Base-by-base conservation (phyloP, 2,329 filamentous ascomycete genomes). In the Verticillium longisporum region DNA sequence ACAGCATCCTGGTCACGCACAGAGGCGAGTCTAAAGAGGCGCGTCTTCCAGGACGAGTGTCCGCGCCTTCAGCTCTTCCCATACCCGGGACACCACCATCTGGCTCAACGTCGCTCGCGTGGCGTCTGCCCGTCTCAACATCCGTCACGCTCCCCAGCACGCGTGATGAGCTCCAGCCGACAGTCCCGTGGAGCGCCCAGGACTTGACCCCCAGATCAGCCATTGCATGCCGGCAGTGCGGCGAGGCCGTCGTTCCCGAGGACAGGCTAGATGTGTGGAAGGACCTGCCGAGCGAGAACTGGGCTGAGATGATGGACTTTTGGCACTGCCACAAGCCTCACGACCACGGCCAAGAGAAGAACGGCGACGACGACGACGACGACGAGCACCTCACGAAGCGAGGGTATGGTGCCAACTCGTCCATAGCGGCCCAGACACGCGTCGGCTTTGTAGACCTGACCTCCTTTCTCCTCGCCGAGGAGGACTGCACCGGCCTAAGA, bases 301-400 rank as follows among this genome's bases (percentile, higher is more conserved):
- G 95, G 95, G 96, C 95, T 0, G 95, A 99, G 77, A 96, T 99
- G 93, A 99, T 99, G 95, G 96, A 99, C 73, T 96, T 99, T 68
- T 99, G 95, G 95, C 96, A 99, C 74, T 99, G 95, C 70, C 95
- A 99, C 74, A 98, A 98, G 74, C 95, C 96, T 45, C 82, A 87
- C 63, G 79, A 86, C 60, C 79, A 86, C 63, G 73, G 73, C 21
- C 9, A 50, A 18, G 41, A 50, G 41, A 9, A n/a, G 9, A 18
- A 18, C 6, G 18, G 9, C n/a, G n/a, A n/a, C n/a, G 65, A 21
- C n/a, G 65, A 73, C 36, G 41, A 32, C 9, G 70, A 79, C 34
- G 68, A 82, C 26, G 75, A 82, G n/a, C 73, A 75, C 55, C 78
- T 85, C 15, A 79, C 83, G 37, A 77, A 80, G 11, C 89, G 91